phyloP scores from a whole-genome alignment of 495 filamentous ascomycete genomes.

The Aspergillus diversus region DNA sequence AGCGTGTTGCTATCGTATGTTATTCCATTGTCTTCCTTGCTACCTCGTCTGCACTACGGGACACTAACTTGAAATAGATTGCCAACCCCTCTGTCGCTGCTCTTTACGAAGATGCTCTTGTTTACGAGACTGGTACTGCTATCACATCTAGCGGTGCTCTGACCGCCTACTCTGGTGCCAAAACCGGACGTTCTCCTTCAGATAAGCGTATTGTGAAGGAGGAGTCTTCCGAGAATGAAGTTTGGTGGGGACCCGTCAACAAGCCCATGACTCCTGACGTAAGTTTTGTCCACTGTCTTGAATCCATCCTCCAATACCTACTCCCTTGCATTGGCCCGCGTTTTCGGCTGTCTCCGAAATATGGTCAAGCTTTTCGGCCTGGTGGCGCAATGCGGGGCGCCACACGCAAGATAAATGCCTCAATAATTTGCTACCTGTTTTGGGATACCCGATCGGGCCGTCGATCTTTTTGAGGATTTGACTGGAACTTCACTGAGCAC shows the following conservation, averaged over 20 bases:
- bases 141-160: conserved; percentile 94
- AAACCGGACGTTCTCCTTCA: conserved; percentile 93
- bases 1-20: conserved; percentile 93
- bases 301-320: conserved; percentile 8
- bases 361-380: conserved; percentile 41
- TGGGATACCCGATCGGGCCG: not conserved
- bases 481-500: too few relatives aligned
- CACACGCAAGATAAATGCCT: conserved; percentile 23
- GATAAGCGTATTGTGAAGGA: conserved; percentile 98
- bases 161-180: conserved; percentile 95
- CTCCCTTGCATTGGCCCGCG: conserved; percentile 31
- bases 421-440: conserved; percentile 14
- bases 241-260: conserved; percentile 99
- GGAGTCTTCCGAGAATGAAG: conserved; percentile 80
- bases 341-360: conserved; percentile 34
- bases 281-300: conserved; percentile 48
- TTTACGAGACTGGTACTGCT: conserved; percentile 96
- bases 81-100: conserved; percentile 90
- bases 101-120: conserved; percentile 97
- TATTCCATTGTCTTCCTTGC: not conserved
- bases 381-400: conserved; percentile 4
- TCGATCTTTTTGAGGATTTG: conserved; percentile 5
- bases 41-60: not conserved
- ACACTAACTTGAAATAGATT: conserved; percentile 56
- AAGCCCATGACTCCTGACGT: conserved; percentile 98